Percentiles rank a stretch among this genome's conserved stretches.
Evolutionary conservation across 2,329 filamentous ascomycete species (phyloP).

Genomic region (Curvularia hawaiiensis): DNA sequence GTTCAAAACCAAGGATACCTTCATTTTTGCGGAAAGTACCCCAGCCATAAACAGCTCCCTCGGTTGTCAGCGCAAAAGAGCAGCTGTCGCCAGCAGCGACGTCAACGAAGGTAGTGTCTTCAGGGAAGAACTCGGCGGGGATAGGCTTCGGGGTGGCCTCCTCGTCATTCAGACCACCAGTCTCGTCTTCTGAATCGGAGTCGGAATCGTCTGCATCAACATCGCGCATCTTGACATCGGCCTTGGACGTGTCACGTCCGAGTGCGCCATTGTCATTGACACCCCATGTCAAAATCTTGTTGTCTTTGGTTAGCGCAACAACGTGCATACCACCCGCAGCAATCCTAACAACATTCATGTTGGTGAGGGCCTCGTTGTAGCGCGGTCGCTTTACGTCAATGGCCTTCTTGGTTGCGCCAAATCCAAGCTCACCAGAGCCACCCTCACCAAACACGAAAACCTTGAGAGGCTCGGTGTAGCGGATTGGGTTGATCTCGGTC

Average conservation of each 20-base stretch:
- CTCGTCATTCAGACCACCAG: constrained; percentile 71
- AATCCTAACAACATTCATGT: constrained; percentile 73
- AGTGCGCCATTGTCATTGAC: constrained; percentile 86
- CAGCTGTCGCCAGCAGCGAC: constrained; percentile 76
- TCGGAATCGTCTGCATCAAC: constrained; percentile 56
- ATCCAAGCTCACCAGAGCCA: constrained; percentile 78
- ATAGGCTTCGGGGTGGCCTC: constrained; percentile 71
- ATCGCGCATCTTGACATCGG: constrained; percentile 63
- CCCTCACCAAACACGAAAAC: constrained; percentile 84
- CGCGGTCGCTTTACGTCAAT: constrained; percentile 78
- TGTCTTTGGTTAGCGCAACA: constrained; percentile 76
- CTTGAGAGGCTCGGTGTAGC: constrained; percentile 66
- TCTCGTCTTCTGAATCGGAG: constrained; percentile 56
- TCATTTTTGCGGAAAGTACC: constrained; percentile 77
- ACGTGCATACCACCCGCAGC: constrained; percentile 84
- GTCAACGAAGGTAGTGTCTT: constrained; percentile 67
- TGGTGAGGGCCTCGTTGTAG: constrained; percentile 65
- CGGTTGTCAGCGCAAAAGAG: constrained; percentile 75
- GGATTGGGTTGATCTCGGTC: constrained; percentile 65
- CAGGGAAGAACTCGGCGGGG: constrained; percentile 60
- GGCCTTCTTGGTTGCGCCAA: constrained; percentile 68
- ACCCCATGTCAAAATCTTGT: constrained; percentile 84
- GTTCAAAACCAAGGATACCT: constrained; percentile 68
- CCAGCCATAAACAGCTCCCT: constrained; percentile 81
- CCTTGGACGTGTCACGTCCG: constrained; percentile 72